These are phyloP conservation scores for Heritiera littoralis DNA, from an alignment of 345 rosid species.

Conservation along the genomic window DNA sequence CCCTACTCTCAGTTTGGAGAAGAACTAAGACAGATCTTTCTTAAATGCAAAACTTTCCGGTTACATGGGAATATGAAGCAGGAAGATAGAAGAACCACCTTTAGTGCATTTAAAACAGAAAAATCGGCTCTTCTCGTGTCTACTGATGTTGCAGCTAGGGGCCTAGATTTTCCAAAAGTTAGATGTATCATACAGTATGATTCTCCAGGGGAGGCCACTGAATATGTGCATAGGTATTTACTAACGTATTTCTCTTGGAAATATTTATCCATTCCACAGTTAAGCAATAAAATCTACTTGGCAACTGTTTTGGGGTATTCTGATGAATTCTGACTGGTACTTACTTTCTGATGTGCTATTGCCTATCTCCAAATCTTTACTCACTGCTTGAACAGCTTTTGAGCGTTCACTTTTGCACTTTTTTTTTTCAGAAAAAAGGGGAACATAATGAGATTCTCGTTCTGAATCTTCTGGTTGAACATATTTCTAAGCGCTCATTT, in stretches of 20 bases:
- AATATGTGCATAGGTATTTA: slow-evolving; percentile 89
- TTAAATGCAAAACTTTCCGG: slow-evolving; percentile 67
- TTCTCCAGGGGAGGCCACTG: slow-evolving; percentile 99
- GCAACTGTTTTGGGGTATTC: not conserved
- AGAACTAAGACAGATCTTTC: slow-evolving; percentile 49
- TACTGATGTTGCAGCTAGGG: slow-evolving; percentile 92
- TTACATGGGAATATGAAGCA: slow-evolving; percentile 97
- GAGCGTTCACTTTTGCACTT: not conserved
- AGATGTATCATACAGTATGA: slow-evolving; percentile 93
- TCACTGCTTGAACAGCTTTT: not conserved
- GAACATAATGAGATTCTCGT: not conserved
- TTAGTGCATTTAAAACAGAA: slow-evolving; percentile 74
- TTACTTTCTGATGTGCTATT: not conserved
- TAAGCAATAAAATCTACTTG: not conserved
- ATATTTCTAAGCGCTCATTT: not conserved
- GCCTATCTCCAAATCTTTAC: not conserved
- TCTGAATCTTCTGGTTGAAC: not conserved
- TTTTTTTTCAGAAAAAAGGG: not conserved
- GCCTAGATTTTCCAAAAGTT: slow-evolving; percentile 92
- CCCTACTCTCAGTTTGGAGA: slow-evolving; percentile 46
- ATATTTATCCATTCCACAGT: slow-evolving; percentile 3
- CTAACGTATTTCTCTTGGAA: not conserved
- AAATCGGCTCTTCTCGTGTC: slow-evolving; percentile 79
- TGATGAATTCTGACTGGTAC: not conserved
- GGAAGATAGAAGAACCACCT: slow-evolving; percentile 75